phyloP scores from a whole-genome alignment of 2,329 filamentous ascomycete genomes.

The Pseudopyrenochaeta lycopersici region DNA sequence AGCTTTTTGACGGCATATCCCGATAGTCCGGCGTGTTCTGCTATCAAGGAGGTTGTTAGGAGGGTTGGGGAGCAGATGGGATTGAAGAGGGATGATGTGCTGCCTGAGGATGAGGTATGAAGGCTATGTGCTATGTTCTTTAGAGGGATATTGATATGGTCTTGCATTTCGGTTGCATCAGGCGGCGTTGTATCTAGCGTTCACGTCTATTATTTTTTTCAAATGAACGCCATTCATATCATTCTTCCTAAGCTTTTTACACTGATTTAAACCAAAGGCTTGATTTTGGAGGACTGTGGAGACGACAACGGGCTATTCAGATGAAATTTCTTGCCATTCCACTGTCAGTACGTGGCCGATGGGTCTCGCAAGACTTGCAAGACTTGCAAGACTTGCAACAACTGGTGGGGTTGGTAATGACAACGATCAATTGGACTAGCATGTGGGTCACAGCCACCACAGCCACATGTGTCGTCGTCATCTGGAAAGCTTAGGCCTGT shows the following conservation, averaged over 20 bases:
- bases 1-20: slow-evolving; percentile 95
- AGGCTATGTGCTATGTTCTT: not conserved
- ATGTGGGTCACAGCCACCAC: not conserved
- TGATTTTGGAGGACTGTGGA: too few relatives aligned
- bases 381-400: too few relatives aligned
- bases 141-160: not conserved
- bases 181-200: not conserved
- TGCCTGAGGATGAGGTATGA: slow-evolving; percentile 29
- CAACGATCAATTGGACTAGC: not conserved
- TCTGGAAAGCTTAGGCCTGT: not conserved
- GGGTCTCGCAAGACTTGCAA: too few relatives aligned
- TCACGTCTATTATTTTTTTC: too few relatives aligned
- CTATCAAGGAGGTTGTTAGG: slow-evolving; percentile 82
- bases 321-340: too few relatives aligned
- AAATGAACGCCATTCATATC: too few relatives aligned
- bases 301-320: too few relatives aligned
- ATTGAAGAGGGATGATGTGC: slow-evolving; percentile 35
- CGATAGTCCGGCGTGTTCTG: slow-evolving; percentile 87
- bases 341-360: too few relatives aligned
- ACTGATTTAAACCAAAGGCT: too few relatives aligned
- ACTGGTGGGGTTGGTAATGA: not conserved
- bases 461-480: not conserved
- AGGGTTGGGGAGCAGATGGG: slow-evolving; percentile 65
- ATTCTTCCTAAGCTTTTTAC: too few relatives aligned
- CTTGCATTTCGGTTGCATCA: not conserved